Evolutionary conservation across 2,329 filamentous ascomycete species (phyloP).

Genomic region (Cordyceps pruinosa): DNA sequence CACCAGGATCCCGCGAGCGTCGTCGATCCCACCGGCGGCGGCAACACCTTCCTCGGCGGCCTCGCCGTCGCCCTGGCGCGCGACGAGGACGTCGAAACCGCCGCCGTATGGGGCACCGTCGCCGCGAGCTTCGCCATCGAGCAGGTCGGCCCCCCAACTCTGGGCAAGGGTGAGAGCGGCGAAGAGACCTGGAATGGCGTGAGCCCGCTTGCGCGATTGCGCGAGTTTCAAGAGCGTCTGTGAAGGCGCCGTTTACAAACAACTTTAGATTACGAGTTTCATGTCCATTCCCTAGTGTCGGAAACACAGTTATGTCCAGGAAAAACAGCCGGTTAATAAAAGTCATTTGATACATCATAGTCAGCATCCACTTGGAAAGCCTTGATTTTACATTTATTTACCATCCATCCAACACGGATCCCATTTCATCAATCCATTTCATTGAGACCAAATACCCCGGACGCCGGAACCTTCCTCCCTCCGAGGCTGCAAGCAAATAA

Average conservation of each 20-base stretch:
- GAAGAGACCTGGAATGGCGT: slow-evolving; percentile 57
- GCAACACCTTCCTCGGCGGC: slow-evolving; percentile 78
- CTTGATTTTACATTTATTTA: slow-evolving; percentile 9
- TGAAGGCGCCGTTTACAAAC: slow-evolving; percentile 13
- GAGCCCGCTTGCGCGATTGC: slow-evolving; percentile 44
- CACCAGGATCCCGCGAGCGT: slow-evolving; percentile 52
- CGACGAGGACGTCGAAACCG: slow-evolving; percentile 57
- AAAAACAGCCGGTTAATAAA: background rate
- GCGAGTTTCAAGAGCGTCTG: slow-evolving; percentile 41
- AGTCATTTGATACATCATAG: slow-evolving; percentile 7
- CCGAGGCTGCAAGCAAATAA: background rate
- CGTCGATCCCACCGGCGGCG: slow-evolving; percentile 89
- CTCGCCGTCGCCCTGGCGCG: slow-evolving; percentile 52
- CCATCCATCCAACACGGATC: background rate
- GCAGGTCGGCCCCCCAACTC: slow-evolving; percentile 73
- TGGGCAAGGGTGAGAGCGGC: slow-evolving; percentile 39
- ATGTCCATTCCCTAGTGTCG: background rate
- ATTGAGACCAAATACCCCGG: background rate
- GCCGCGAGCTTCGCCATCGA: slow-evolving; percentile 92
- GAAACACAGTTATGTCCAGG: background rate
- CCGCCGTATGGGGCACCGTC: slow-evolving; percentile 70
- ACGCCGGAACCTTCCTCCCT: slow-evolving; percentile 5
- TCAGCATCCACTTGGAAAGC: slow-evolving; percentile 10
- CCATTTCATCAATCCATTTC: slow-evolving; percentile 2
- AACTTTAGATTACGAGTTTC: slow-evolving; percentile 2